Conservation (phyloP, 768 basidiomycete species). For the Mycena galericulata region DNA sequence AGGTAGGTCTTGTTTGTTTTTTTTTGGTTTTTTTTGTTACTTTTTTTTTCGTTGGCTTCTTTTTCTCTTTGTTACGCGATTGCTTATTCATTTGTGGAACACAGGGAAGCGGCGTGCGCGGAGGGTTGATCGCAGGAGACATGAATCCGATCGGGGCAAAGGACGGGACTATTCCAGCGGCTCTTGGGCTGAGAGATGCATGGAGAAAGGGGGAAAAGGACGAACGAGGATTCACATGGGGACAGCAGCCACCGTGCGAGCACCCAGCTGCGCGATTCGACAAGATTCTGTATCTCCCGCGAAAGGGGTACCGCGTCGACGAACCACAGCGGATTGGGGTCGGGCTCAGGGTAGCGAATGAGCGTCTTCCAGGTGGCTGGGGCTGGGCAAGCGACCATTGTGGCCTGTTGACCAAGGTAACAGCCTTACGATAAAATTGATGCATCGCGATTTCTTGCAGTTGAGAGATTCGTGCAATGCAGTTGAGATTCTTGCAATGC, state of each 20-base stretch:
- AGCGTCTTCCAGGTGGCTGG: constrained; percentile 43
- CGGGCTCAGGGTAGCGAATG: constrained; percentile 55
- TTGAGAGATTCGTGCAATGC: too few species aligned
- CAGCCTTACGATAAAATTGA: constrained; percentile 36
- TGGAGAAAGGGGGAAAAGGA: constrained; percentile 62
- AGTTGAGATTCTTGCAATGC: too few species aligned
- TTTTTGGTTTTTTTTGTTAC: neutral
- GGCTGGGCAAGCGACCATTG: constrained; percentile 77
- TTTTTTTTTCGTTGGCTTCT: too few species aligned
- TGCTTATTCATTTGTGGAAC: too few species aligned
- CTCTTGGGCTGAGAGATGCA: constrained; percentile 68
- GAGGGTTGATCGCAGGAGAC: constrained; percentile 76
- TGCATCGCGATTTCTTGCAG: constrained; percentile 9
- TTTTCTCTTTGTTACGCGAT: too few species aligned
- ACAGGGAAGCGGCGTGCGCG: constrained; percentile 52
- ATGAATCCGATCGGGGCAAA: constrained; percentile 72
- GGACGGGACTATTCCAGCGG: constrained; percentile 57
- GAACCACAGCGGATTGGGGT: constrained; percentile 68
- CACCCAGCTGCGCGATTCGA: constrained; percentile 71
- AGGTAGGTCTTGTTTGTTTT: constrained; percentile 42
- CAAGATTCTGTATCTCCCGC: constrained; percentile 70
- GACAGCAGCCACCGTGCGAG: constrained; percentile 62
- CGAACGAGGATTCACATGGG: constrained; percentile 73
- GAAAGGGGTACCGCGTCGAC: constrained; percentile 62
- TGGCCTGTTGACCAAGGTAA: constrained; percentile 63